phyloP scores from a whole-genome alignment of 2,329 filamentous ascomycete genomes.

The Cercospora sp. region DNA sequence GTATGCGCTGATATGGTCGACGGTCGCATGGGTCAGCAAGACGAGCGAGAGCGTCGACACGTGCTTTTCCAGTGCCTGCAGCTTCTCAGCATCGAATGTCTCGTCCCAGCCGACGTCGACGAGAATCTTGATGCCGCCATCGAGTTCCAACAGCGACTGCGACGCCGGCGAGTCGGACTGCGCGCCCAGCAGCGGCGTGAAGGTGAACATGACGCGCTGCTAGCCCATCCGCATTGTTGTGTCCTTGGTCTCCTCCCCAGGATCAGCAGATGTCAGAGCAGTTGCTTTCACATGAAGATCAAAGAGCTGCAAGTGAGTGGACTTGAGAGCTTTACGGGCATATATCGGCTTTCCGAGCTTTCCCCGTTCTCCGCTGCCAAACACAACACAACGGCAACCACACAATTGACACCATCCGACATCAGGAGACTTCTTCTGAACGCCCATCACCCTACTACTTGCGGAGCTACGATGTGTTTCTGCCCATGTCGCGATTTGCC shows the following conservation, averaged over 20 bases:
- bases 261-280: not conserved
- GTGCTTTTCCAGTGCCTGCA: slow-evolving; percentile 89
- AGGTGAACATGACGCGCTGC: slow-evolving; percentile 78
- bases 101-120: slow-evolving; percentile 97
- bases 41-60: slow-evolving; percentile 89
- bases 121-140: slow-evolving; percentile 92
- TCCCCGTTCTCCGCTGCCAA: not conserved
- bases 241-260: not conserved
- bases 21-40: slow-evolving; percentile 90
- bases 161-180: slow-evolving; percentile 83
- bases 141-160: slow-evolving; percentile 93
- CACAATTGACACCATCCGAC: not conserved
- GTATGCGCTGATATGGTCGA: slow-evolving; percentile 87
- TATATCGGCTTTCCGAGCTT: not conserved
- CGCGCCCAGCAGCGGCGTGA: slow-evolving; percentile 87
- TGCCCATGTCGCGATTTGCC: not conserved
- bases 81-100: slow-evolving; percentile 76
- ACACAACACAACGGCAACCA: not conserved
- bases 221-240: slow-evolving; percentile 5
- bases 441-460: not conserved
- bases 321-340: not conserved
- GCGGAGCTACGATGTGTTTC: not conserved
- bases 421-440: not conserved
- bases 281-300: not conserved
- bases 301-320: not conserved